A percentile compares a stretch with the other conserved stretches of the same genome.
phyloP scores from a whole-genome alignment of 2,329 filamentous ascomycete genomes.

The Claviceps sp. region DNA sequence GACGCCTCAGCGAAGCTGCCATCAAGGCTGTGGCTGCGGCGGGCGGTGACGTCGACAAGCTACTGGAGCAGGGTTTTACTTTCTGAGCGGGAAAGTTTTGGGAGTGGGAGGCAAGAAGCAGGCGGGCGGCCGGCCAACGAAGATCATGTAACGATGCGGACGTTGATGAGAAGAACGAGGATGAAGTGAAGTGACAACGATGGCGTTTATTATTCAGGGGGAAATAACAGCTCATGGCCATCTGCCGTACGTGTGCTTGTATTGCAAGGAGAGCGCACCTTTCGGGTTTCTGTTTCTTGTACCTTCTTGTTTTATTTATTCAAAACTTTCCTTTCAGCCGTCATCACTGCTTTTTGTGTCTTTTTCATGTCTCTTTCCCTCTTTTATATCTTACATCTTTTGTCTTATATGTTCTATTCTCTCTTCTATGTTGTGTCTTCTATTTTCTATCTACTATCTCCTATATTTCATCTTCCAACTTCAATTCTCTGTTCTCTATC shows the following conservation, averaged over 20 bases:
- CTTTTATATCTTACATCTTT: neutral
- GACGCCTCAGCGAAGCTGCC: slow-evolving; percentile 54
- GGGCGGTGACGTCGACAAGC: slow-evolving; percentile 49
- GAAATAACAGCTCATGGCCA: neutral
- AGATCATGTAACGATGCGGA: neutral
- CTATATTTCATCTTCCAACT: no score
- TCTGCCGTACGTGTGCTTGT: neutral
- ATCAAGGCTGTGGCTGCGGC: slow-evolving; percentile 56
- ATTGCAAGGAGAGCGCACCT: neutral
- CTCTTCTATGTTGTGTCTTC: neutral
- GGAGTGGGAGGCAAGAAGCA: neutral
- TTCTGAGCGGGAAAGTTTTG: slow-evolving; percentile 15
- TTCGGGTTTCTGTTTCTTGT: neutral
- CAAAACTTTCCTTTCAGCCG: neutral
- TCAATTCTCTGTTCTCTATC: no score
- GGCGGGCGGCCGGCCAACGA: neutral
- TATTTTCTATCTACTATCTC: neutral
- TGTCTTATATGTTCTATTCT: neutral
- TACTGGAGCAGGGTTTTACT: slow-evolving; percentile 37
- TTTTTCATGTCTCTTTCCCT: neutral
- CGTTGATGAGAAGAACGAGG: neutral
- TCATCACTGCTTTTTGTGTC: neutral
- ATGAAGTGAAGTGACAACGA: neutral
- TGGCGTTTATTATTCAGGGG: neutral
- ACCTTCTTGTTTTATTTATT: neutral